Evolutionary conservation across 495 filamentous ascomycete genomes (phyloP).

Genomic region (Tricharina praecox): DNA sequence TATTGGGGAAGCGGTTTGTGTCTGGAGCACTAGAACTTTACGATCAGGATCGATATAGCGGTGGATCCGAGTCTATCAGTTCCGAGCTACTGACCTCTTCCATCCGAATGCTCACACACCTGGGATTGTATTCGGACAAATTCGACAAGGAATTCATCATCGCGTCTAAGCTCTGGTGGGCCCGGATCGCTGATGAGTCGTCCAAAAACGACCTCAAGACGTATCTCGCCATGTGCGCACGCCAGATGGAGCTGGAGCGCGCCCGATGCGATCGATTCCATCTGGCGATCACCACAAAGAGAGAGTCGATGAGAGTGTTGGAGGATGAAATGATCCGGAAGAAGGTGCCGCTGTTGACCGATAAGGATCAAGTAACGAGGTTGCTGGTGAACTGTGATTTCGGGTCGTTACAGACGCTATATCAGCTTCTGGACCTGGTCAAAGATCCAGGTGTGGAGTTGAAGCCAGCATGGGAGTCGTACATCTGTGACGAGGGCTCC

Average conservation of each 20-base stretch:
- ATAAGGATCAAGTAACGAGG: conserved; percentile 43
- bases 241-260: conserved; percentile 52
- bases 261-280: conserved; percentile 58
- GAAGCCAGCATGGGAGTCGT: conserved; percentile 52
- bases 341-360: conserved; percentile 44
- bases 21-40: conserved; percentile 62
- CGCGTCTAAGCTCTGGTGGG: conserved; percentile 47
- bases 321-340: conserved; percentile 48
- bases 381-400: conserved; percentile 51
- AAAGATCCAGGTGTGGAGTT: conserved; percentile 47
- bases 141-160: conserved; percentile 63
- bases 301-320: conserved; percentile 51
- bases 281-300: conserved; percentile 64
- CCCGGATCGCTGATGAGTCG: conserved; percentile 46
- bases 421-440: conserved; percentile 48
- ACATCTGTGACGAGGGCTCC: conserved; percentile 61
- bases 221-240: conserved; percentile 51
- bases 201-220: conserved; percentile 40
- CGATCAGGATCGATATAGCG: conserved; percentile 45
- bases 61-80: conserved; percentile 33
- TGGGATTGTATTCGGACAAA: conserved; percentile 56
- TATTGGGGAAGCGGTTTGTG: conserved; percentile 39
- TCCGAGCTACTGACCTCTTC: conserved; percentile 45
- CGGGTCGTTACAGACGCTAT: conserved; percentile 54
- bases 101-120: conserved; percentile 62